Evolutionary conservation across 2,329 filamentous ascomycete genomes (phyloP), one percentile per base, ranked within the genome.

Genomic region (Chalaropsis thielavioides): DNA sequence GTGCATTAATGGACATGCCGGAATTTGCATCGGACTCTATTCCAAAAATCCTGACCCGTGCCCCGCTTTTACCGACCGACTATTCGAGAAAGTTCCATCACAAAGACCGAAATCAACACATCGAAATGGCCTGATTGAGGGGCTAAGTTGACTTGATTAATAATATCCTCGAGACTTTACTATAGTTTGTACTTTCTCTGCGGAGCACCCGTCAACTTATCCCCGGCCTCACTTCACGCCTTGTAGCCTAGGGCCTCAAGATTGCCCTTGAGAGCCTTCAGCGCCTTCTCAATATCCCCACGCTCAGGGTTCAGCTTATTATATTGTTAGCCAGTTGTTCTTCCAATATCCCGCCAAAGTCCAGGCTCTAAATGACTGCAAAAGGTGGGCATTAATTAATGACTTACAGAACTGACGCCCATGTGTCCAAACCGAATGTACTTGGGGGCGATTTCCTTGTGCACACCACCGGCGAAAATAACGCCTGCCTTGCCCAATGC

Each of bases 351-450:
- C 35, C 5, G 35, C 35, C 35, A 38, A 38, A 6, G 35, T 38
- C 8, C 8, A 6, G 35, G 35, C 8, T 38, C 35, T 38, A 38
- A 38, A 38, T 38, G 5, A 8, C 35, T 38, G 35, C 35, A 38
- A 8, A 38, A 38, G 35, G 27, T 46, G 54, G 41, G 65, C n/a
- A n/a, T n/a, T n/a, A n/a, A n/a, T 71, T 68, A 72, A 62, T 69
- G 31, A 80, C 83, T 77, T 76, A 86, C 84, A 70, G 92, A 88
- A 73, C 88, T 94, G 68, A 97, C 90, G 70, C 94, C 94, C 94
- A 99, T 99, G 75, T 97, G 94, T 54, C 94, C 94, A 72, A 99
- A 94, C 35, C 94, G 85, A 70, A 99, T 89, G 75, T 99, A 99
- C 78, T 89, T 94, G 68, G 88, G 79, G 2, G 89, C 92, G 75